Evolutionary conservation across 805 yeast genomes (phyloP), one percentile per base, ranked within the genome.

Genomic region (Yarrowia phangngaensis): DNA sequence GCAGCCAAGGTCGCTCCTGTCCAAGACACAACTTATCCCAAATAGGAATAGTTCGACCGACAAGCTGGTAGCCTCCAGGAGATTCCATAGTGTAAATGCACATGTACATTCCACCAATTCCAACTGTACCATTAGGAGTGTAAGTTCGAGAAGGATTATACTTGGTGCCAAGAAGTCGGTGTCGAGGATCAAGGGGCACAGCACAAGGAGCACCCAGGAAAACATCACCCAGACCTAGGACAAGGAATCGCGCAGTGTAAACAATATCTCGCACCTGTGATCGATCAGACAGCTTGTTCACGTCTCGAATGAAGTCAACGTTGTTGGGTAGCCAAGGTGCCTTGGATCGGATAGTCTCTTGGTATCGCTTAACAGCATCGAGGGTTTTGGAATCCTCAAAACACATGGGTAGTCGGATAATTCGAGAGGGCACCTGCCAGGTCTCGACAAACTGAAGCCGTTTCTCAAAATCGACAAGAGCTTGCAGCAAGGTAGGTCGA

Each of bases 321-420:
- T 90, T 90, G 71, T 88, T 90, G 55, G 98, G 98, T 60, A 90
- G 74, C 97, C 97, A 90, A 31, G 97, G 97, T 6, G 97, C 98
- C 43, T 78, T 78, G 15, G 90, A 73, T 59, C 97, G 76, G 59
- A 92, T 89, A 7, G 98, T 92, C 69, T 90, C 97, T 64, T 80
- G 79, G 66, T 90, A 90, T 66, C 98, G 78, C 54, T 78, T 76
- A 28, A 89, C 97, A 28, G 97, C 95, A 53, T 79, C 90, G 59
- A 90, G 69, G 1, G 96, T 88, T 68, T 83, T 78, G 56, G 81
- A 70, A 64, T 92, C 98, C 70, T 90, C 98, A 64, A 92, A 92
- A 0, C 95, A 96, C 89, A 92, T 84, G 54, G 98, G 98, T 56
- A 90, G 72, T 61, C 76, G 83, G 65, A 92, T 71, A 45, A 86